Base-by-base conservation (phyloP, 2,329 filamentous ascomycete species). In the Apiospora kogelbergensis region DNA sequence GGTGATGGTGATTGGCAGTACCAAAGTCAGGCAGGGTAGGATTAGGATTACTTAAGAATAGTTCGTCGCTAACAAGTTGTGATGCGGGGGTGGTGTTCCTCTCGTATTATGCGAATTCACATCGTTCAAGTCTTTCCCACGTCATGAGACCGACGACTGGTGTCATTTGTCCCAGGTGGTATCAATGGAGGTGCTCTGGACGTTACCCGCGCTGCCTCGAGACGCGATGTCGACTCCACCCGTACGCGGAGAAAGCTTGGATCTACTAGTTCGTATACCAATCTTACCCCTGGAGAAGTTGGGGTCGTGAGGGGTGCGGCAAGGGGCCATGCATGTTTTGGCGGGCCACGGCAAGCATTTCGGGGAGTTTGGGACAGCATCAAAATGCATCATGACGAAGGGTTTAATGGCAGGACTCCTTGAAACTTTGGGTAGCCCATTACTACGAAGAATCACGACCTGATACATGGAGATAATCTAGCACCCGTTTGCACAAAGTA, bases 161-260 rank as follows among this genome's bases (percentile, higher is more conserved):
- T 26, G 48, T 17, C 48, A 9, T 30, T 33, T 57, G 48, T 15
- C 15, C 2, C 24, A 9, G 26, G 26, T 2, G 15, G 48, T 13
- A 11, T 6, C 15, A 13, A 4, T n/a, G 26, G 48, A 7, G 40
- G 6, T 41, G 48, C 5, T 22, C 10, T 30, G 53, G 17, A 37
- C 53, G 20, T n/a, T 60, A 60, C 30, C 53, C 53, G 53, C 53
- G 53, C 2, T 60, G 53, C 53, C 53, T 60, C 53, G 53, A 60
- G 30, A 37, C 53, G 53, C 30, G 53, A 60, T 2, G 15, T 17
- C 1, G 13, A 40, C 17, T 20, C 24, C 24, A 53, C 26, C 30
- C 15, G 3, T n/a, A 48, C 33, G 26, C 24, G 24, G 48, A 30
- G 48, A 33, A 57, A 33, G 9, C 48, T 57, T 30, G 48, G 7